Conservation (phyloP, 768 basidiomycete species). For the Strobilomyces dryophilus region DNA sequence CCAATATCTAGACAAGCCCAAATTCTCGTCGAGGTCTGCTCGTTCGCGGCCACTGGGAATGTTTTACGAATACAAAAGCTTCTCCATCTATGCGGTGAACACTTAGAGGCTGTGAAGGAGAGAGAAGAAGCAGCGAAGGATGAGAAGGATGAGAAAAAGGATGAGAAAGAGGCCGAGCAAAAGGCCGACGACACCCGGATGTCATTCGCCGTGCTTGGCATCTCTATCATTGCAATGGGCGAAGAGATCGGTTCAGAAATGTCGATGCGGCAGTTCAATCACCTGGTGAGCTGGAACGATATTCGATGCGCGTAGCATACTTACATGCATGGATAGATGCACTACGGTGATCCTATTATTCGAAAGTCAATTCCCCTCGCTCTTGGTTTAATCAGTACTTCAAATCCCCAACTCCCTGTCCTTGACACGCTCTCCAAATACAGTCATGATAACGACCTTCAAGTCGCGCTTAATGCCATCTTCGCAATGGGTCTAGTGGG, state of each 20-base stretch:
- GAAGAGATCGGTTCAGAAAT: constrained; percentile 98
- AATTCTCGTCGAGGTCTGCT: constrained; percentile 89
- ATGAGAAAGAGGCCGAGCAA: constrained; percentile 54
- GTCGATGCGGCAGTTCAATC: constrained; percentile 96
- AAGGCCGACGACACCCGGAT: constrained; percentile 77
- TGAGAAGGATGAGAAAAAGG: constrained; percentile 54
- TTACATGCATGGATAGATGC: constrained; percentile 67
- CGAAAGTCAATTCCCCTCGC: constrained; percentile 93
- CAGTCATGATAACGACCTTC: constrained; percentile 97
- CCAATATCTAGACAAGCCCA: constrained; percentile 88
- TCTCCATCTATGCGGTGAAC: constrained; percentile 92
- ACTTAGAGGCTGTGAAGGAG: constrained; percentile 52
- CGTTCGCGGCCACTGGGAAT: constrained; percentile 93
- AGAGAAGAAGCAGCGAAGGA: constrained; percentile 33
- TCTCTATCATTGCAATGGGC: constrained; percentile 91
- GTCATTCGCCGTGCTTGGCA: constrained; percentile 88
- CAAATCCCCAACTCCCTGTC: constrained; percentile 91
- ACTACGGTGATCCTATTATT: constrained; percentile 91
- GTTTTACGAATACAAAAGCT: constrained; percentile 90
- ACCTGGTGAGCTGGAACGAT: constrained; percentile 58
- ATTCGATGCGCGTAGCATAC: not conserved
- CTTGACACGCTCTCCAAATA: constrained; percentile 98
- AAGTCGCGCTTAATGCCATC: constrained; percentile 94
- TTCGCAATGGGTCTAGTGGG: constrained; percentile 99
- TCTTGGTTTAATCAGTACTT: constrained; percentile 90